Base-by-base conservation (phyloP, 306 rosid species). In the Lithocarpus polystachyus region DNA sequence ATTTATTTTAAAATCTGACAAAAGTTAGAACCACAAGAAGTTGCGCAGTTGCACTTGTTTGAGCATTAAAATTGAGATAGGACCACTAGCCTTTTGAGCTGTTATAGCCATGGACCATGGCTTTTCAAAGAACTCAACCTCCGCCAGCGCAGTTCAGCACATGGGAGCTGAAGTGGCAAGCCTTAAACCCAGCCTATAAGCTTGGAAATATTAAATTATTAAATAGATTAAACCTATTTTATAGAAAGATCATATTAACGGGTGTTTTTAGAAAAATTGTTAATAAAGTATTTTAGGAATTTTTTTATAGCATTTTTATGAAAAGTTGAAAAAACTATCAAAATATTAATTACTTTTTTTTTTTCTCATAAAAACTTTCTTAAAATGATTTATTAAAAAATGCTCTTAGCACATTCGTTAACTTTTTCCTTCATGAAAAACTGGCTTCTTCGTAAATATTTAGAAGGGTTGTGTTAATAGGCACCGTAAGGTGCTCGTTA, bases 301-400 rank as follows among this genome's bases (percentile, higher is more conserved):
- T 7, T 33, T 37, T 37, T 37, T 37, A 37, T 8, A 37, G 3
- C 11, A 8, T 1, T 40, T 37, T 40, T 40, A 40, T 40, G 0
- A 0, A 0, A 40, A 40, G 8, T 40, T 40, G 1, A 40, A 40
- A 37, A 40, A 8, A 40, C 0, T 2, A 3, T 40, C 11, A 8
- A 40, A 40, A 40, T 40, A 40, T 40, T 37, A 6, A 40, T 40
- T 40, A 7, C 2, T 1, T 37, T 6, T 6, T 37, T 6, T 8
- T 40, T 40, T 40, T 40, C 0, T 2, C 0, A 8, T 40, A 40
- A 40, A 40, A 40, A 2, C 0, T 40, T 40, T 37, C 0, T 0
- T 2, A 8, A 40, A 40, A 40, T 40, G 1, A 40, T 40, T 40
- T 40, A 7, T 40, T 8, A 37, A 37, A 0, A 37, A 37, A 37